Percentiles rank a stretch among this genome's conserved stretches.
Evolutionary conservation across 208 protist genomes (phyloP).

Genomic region (Naegleria fowleri): DNA sequence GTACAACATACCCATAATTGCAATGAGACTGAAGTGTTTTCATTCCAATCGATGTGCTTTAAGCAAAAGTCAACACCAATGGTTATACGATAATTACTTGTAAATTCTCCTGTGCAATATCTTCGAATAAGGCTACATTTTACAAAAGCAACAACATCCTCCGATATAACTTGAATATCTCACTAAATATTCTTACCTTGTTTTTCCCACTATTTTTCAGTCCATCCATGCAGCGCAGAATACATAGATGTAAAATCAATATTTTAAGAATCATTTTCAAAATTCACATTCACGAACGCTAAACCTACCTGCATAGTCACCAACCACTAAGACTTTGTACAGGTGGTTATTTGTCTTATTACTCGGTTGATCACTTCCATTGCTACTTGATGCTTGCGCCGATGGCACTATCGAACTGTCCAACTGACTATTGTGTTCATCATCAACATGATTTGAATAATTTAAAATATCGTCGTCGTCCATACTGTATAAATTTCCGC

Average conservation of each 20-base stretch:
- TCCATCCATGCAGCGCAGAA: too few relatives aligned
- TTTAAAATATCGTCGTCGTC: background rate
- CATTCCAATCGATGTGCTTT: slow-evolving; percentile 46
- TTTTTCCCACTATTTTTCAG: slow-evolving; percentile 39
- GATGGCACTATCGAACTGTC: too few relatives aligned
- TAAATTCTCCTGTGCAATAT: slow-evolving; percentile 44
- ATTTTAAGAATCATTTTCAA: too few relatives aligned
- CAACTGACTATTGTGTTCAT: too few relatives aligned
- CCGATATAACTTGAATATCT: background rate
- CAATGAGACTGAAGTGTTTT: slow-evolving; percentile 7
- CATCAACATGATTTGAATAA: background rate
- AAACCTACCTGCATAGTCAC: slow-evolving; percentile 42
- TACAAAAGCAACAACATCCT: background rate
- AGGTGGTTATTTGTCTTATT: slow-evolving; percentile 31
- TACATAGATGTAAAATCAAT: too few relatives aligned
- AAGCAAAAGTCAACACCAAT: slow-evolving; percentile 49
- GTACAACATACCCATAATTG: background rate
- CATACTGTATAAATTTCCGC: background rate
- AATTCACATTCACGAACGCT: too few relatives aligned
- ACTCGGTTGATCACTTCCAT: background rate
- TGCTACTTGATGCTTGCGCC: too few relatives aligned
- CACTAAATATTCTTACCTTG: slow-evolving; percentile 18
- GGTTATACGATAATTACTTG: slow-evolving; percentile 42
- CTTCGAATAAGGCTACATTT: slow-evolving; percentile 34
- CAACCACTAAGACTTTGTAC: slow-evolving; percentile 46